Evolutionary conservation across 176 grass and related monocot species (phyloP), one percentile per base, ranked within the genome.

Genomic region (Cymbopogon citratus): DNA sequence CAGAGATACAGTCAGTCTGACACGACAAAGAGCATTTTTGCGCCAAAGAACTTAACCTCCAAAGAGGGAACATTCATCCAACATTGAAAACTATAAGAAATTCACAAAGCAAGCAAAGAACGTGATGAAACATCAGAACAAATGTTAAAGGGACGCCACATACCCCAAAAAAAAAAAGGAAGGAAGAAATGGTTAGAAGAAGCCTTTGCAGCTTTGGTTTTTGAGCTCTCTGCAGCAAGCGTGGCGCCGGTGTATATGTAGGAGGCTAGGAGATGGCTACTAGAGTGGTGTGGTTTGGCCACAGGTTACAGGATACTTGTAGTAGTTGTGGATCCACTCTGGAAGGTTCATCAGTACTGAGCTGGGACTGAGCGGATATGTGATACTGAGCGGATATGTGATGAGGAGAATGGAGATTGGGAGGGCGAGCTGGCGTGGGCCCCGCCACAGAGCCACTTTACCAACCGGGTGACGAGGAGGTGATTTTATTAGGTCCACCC

Each of bases 361-460:
- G 71, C 38, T 54, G 34, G 31, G 10, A 13, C 4, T 19, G 41
- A 21, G 5, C n/a, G 28, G 14, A 73, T 44, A 76, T 87, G 85
- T 48, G 85, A 87, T 9, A 13, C 4, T 19, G 41, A 21, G 5
- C n/a, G 28, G 14, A 73, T 44, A 76, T 87, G 85, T 48, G 85
- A 87, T 25, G 85, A 82, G 85, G 85, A 87, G 85, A 87, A 87
- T 82, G 64, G 79, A 71, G 79, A 87, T 70, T 40, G 79, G 29
- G 40, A 61, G 49, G 29, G 36, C 38, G 29, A 49, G 70, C 36
- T 75, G 45, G 66, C 21, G 9, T 60, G 78, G 78, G 63, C 0
- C 78, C 85, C 39, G 0, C 71, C 63, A n/a, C 2, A 0, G 24
- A 61, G 36, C n/a, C 13, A 38, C 5, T 46, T 38, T 1, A 69